Base-by-base conservation (phyloP, 495 filamentous ascomycete species). In the Hyaloscypha hepaticicola region DNA sequence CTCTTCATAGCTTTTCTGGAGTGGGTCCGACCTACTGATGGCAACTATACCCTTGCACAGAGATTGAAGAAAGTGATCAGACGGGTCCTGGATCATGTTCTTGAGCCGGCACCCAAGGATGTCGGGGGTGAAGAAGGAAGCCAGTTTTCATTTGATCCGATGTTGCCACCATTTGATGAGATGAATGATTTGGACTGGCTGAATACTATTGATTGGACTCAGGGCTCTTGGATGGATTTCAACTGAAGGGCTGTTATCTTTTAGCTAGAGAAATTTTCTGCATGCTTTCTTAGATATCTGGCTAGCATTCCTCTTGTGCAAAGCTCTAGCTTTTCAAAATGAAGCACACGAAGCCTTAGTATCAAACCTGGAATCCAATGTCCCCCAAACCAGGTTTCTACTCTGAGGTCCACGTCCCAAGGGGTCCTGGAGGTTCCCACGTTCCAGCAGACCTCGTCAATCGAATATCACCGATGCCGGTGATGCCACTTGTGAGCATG, bases 191-290 rank as follows among this genome's bases (percentile, higher is more conserved):
- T 67, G 31, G 63, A 66, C 22, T 70, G 68, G 68, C 48, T 70
- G 7, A 70, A 70, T 58, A 70, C 68, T n/a, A 61, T 70, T 50
- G 68, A 70, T 61, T 70, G 68, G 68, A 70, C 68, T n/a, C 68
- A 70, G 34, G 68, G 68, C 1, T 58, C 60, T 3, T 70, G 68
- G 68, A 70, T 64, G 48, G 64, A 64, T 16, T 66, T 69, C 48
- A 65, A 59, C 55, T 62, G 52, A 65, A 12, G 11, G 14, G 19
- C 12, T 8, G 6, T 12, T 34, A 34, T 34, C 5, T 34, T 34
- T 34, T 34, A 19, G 3, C 14, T 45, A 45, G 38, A 45, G 38
- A 19, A 1, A 45, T 45, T 14, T 19, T 8, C 3, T 19, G 38
- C 38, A 45, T 33, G 19, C 3, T 16, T 45, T 1, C 3, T 16